Conservation (phyloP, 768 basidiomycete species). For the Leccinum incarnatum region DNA sequence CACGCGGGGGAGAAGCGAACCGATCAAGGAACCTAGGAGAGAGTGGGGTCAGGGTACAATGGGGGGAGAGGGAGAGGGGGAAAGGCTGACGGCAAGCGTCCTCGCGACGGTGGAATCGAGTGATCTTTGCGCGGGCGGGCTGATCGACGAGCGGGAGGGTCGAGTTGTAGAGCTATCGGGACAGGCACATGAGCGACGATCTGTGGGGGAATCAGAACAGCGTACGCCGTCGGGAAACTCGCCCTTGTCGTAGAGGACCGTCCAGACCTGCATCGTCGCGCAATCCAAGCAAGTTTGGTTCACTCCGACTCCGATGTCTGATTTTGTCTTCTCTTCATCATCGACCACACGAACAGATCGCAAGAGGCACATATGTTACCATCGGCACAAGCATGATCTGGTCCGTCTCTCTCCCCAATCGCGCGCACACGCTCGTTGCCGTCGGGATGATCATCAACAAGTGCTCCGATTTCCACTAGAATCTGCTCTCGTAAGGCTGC, state of each 20-base stretch:
- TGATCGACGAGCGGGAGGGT: conserved; percentile 59
- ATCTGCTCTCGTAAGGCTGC: conserved; percentile 63
- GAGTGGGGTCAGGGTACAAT: background rate
- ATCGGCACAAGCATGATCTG: conserved; percentile 78
- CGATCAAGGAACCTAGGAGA: conserved; percentile 68
- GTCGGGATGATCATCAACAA: conserved; percentile 85
- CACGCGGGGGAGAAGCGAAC: conserved; percentile 67
- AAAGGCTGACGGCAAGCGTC: conserved; percentile 64
- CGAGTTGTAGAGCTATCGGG: conserved; percentile 55
- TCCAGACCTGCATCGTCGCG: conserved; percentile 43
- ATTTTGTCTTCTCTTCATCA: conserved; percentile 42
- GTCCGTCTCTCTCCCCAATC: conserved; percentile 32
- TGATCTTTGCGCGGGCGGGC: conserved; percentile 54
- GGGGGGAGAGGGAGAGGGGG: background rate
- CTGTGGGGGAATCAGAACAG: background rate
- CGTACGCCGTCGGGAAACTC: conserved; percentile 38
- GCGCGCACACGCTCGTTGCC: conserved; percentile 11
- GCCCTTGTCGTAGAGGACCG: conserved; percentile 35
- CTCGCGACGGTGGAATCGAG: conserved; percentile 64
- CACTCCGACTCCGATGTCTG: conserved; percentile 24
- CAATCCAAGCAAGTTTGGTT: conserved; percentile 7
- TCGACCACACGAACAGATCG: conserved; percentile 54
- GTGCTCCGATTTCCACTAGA: conserved; percentile 68
- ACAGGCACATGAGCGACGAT: background rate
- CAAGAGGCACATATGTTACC: conserved; percentile 80